Evolutionary conservation across 768 basidiomycete species (phyloP), one percentile per base, ranked within the genome.

Genomic region (Mycena rosella): DNA sequence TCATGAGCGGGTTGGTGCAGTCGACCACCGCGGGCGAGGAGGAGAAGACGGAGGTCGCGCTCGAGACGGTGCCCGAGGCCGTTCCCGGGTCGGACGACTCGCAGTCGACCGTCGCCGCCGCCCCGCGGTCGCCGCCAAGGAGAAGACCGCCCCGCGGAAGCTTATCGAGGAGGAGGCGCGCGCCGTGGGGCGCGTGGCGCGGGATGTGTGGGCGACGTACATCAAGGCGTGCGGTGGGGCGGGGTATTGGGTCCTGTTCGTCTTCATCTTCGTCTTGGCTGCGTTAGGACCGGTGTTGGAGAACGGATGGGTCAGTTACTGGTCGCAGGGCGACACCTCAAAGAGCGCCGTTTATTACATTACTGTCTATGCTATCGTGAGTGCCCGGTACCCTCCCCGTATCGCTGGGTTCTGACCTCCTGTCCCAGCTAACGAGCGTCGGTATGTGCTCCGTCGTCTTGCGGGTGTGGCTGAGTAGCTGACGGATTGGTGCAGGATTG

Each of bases 131-230:
- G 67, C 74, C 32, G 34, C 81, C 82, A 51, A 85, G 20, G 77
- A 79, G 62, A 87, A 84, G 75, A 92, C 89, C 74, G 74, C 84
- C 1, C 92, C 95, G 0, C 85, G 94, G 40, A 96, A 96, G 76
- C 85, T 96, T 51, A 82, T 96, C 8, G 95, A 97, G 72, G 93
- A 94, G 73, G 93, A 94, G 76, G 88, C 86, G 67, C 85, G 93
- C n/a, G 92, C 90, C 1, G 88, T 89, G 47, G 93, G 93, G 5
- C 84, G 90, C 51, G 92, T 95, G 59, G 79, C 86, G 53, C 79
- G 83, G 63, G 86, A 87, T 42, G 87, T 94, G 24, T 95, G 93
- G 93, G 72, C 78, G 47, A 84, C 83, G 0, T 91, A 91, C 66
- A 76, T 90, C 69, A 73, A 72, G 36, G 85, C 86, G 0, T 84